Evolutionary conservation across 208 protist species (phyloP), one percentile per base, ranked within the genome.

Genomic region (Leishmania braziliensis): DNA sequence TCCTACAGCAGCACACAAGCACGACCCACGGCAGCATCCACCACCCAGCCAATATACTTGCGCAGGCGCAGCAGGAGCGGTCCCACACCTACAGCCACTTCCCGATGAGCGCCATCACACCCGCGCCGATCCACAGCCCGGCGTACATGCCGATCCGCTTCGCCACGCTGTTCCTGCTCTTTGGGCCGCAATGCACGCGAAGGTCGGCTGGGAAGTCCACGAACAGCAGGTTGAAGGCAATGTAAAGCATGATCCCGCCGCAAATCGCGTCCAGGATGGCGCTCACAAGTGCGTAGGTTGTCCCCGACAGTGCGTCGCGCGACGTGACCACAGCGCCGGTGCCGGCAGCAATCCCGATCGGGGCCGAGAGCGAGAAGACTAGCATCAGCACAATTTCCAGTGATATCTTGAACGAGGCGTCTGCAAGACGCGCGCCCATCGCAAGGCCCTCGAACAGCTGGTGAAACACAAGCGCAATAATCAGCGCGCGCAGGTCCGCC

Each of bases 181-280:
- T 74, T 54, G 16, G 48, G 80, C 75, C 36, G 72, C 88, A 87
- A 74, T 86, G 76, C 58, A 78, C 75, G 68, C 74, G 73, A 70
- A 88, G 63, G 73, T 95, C 92, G 66, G 51, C 62, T 18, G 87
- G 79, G 75, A 95, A 93, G 81, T 95, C 92, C 65, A 84, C 73
- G 58, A 93, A 83, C 79, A 95, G 60, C 51, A 95, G 79, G 33
- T 82, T 80, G 80, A 95, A 95, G 63, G 75, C 88, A 62, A 95
- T 84, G 81, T 95, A 95, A 33, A 95, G 87, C 76, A 95, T 72
- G 65, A 95, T 93, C n/a, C 92, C 92, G 54, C 86, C 88, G 79
- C 92, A 95, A 54, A 92, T 20, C 0, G 90, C 77, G 78, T 91
- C 86, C 60, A 89, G 74, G 58, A 93, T 84, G 46, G 80, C 90